Evolutionary conservation across 2,329 filamentous ascomycete genomes (phyloP), one percentile per base, ranked within the genome.

Genomic region (Fusarium neocosmosporiellum): DNA sequence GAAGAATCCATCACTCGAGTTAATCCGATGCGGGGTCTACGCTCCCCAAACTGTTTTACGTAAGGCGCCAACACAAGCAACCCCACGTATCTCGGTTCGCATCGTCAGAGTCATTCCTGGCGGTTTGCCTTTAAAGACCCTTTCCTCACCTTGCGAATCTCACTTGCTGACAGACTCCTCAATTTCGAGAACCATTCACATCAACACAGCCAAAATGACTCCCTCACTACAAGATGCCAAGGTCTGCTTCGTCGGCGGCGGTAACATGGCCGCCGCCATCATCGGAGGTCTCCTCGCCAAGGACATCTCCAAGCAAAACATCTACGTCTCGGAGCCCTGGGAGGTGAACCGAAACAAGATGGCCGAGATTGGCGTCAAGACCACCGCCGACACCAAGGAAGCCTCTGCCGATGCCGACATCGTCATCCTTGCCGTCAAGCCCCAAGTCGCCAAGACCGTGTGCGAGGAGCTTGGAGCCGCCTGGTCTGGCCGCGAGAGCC

Each of bases 261-360:
- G 86, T 74, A 87, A 87, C 80, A 88, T 88, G 86, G 86, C 84
- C 66, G 82, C 81, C 62, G 86, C 86, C 81, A 88, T 88, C 73
- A 87, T 87, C 70, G 83, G 84, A 22, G 86, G 86, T 59, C 83
- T 88, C 24, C 76, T 85, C 31, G 79, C 80, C 66, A 84, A 85
- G 72, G 81, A 81, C 77, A 83, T 84, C 74, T 66, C 81, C 72
- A 83, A 83, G 76, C 75, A 81, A 62, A 83, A 86, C 80, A 84
- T 88, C 77, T 80, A 74, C 77, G 86, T 87, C 63, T 82, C 86
- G 5, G 86, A 87, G 79, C 86, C 86, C 2, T 87, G 85, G 85
- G 85, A 87, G 5, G 86, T 86, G 64, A 88, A 87, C 82, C 84
- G 86, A 64, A 78, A 82, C 60, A 87, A 87, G 82, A 84, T 87